Conservation (phyloP, 352 stramenopile genomes). For the Phytopythium oedochilum region DNA sequence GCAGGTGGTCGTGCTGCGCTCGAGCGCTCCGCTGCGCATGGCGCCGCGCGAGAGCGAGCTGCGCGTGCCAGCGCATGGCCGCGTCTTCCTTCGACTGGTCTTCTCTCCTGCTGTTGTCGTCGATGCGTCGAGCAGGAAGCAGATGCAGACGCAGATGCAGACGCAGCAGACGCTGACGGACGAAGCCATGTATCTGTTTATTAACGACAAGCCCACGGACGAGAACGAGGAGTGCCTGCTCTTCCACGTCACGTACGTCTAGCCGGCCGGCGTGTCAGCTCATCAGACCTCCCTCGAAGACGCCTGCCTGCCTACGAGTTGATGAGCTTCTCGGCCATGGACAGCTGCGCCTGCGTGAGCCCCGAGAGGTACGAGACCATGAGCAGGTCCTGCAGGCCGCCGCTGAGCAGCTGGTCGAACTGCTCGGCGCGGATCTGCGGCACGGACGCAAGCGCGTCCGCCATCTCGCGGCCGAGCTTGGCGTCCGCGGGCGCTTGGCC, state of each 20-base stretch:
- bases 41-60: slow-evolving; percentile 63
- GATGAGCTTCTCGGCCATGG: slow-evolving; percentile 98
- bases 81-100: slow-evolving; percentile 48
- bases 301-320: too few relatives aligned
- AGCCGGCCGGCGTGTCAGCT: too few relatives aligned
- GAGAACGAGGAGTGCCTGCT: slow-evolving; percentile 93
- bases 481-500: slow-evolving; percentile 68
- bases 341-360: slow-evolving; percentile 96
- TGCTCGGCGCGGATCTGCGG: slow-evolving; percentile 91
- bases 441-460: slow-evolving; percentile 91
- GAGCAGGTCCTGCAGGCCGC: slow-evolving; percentile 96
- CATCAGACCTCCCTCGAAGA: too few relatives aligned
- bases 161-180: neutral
- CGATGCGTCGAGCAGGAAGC: neutral
- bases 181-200: slow-evolving; percentile 85
- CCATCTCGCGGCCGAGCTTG: slow-evolving; percentile 92
- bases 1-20: slow-evolving; percentile 81
- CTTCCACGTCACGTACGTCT: slow-evolving; percentile 75
- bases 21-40: slow-evolving; percentile 69
- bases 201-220: slow-evolving; percentile 88
- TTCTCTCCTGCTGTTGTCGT: slow-evolving; percentile 34
- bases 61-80: slow-evolving; percentile 39
- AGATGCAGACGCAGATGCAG: too few relatives aligned
- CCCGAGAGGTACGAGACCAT: slow-evolving; percentile 98
- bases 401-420: slow-evolving; percentile 97